Conservation (phyloP, 768 basidiomycete species). For the Austroboletus eburneus region DNA sequence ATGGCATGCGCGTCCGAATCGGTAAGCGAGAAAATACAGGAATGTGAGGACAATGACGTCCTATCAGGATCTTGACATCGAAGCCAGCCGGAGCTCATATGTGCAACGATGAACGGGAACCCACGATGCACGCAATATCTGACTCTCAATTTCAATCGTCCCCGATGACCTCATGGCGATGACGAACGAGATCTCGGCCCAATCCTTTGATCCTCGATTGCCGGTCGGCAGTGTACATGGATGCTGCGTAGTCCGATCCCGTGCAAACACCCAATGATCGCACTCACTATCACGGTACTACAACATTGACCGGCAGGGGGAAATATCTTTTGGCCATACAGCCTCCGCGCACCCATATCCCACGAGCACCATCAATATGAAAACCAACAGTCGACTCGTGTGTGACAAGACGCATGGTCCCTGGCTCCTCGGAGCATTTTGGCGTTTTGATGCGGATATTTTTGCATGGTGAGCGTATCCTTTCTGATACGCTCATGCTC, state of each 20-base stretch:
- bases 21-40: neutral
- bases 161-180: neutral
- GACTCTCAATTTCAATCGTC: conserved; percentile 5
- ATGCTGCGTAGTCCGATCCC: neutral
- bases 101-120: conserved; percentile 3
- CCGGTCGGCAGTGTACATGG: neutral
- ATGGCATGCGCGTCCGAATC: neutral
- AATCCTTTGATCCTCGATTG: conserved; percentile 1
- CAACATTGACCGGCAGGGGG: neutral
- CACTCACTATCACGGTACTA: neutral
- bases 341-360: too few species aligned
- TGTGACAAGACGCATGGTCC: too few species aligned
- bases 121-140: conserved; percentile 6
- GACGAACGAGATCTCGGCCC: neutral
- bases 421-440: conserved; percentile 11
- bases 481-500: neutral
- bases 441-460: neutral
- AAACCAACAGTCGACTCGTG: too few species aligned
- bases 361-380: neutral
- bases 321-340: neutral
- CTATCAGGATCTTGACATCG: neutral
- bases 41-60: neutral
- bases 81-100: conserved; percentile 1
- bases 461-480: neutral
- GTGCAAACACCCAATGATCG: conserved; percentile 1